These are phyloP conservation scores for Heterobasidion annosum DNA, from an alignment of 1,284 basidiomycete genomes.

Conservation along the genomic window DNA sequence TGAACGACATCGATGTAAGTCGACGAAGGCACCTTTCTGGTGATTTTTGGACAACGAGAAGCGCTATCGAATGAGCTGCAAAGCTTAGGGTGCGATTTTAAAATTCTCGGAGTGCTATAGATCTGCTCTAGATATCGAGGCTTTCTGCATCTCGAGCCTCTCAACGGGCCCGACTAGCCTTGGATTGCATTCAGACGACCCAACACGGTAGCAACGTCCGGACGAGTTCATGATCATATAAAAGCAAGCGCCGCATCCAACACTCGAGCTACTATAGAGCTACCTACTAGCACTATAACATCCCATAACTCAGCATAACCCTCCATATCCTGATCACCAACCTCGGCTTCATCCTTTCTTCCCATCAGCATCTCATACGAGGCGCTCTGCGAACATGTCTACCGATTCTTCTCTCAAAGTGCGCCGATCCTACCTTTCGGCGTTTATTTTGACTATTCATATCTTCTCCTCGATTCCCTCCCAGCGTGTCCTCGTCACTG, in stretches of 20 bases:
- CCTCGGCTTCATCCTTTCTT: not conserved
- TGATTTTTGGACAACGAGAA: not conserved
- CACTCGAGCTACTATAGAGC: too few species aligned
- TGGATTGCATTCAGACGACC: slow-evolving; percentile 27
- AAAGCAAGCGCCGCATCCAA: not conserved
- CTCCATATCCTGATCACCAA: not conserved
- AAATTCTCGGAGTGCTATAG: not conserved
- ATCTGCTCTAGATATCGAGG: not conserved
- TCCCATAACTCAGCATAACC: too few species aligned
- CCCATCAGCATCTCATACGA: not conserved
- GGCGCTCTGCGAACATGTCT: not conserved
- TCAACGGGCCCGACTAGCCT: not conserved
- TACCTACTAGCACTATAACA: too few species aligned
- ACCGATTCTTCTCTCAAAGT: not conserved
- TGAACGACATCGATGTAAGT: not conserved
- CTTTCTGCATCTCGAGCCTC: not conserved
- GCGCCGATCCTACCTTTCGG: not conserved
- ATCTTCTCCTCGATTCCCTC: not conserved
- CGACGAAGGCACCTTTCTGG: not conserved
- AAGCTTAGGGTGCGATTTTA: not conserved
- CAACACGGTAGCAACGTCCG: not conserved
- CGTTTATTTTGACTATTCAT: not conserved
- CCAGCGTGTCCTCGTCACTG: slow-evolving; percentile 71
- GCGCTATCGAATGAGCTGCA: not conserved
- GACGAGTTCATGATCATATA: not conserved